Base-by-base conservation (phyloP, 768 basidiomycete species). In the Termitomyces sp. region DNA sequence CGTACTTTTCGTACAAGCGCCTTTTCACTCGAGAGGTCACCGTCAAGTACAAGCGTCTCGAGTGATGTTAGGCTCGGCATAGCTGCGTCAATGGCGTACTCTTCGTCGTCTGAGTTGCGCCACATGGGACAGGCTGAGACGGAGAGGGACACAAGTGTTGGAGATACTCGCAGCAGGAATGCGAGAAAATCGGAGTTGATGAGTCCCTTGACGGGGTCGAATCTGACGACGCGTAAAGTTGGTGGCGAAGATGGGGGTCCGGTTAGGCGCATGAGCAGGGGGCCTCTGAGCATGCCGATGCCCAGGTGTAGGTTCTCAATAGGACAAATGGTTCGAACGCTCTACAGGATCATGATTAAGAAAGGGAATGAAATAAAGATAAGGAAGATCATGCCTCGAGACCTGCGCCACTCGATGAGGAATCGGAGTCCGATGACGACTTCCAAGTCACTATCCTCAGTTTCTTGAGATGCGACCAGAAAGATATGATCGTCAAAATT, bases 51-150 rank as follows among this genome's bases (percentile, higher is more conserved):
- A 7, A 58, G 49, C 22, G 10, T n/a, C 37, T 58, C 54, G 6
- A 63, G 55, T 4, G 50, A 58, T 5, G 39, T 45, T 32, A 61
- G 47, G 18, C 22, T 24, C 3, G 59, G 51, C 50, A 63, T 61
- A 3, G 57, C 49, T 18, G 46, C 54, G 36, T 63, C 62, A 0
- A 63, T 32, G 12, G 62, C 62, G 30, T 63, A 58, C 32, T 63
- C 59, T 50, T 63, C 62, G 13, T 63, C 54, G 0, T 42, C 34
- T n/a, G 40, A 48, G 0, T 24, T 24, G 20, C 57, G 59, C n/a
- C 52, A 53, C 34, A 63, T 53, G 18, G 34, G 20, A 22, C 62
- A 61, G 16, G 52, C 59, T 16, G 43, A 30, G 26, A 60, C 30
- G 5, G 24, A 32, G 32, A 63, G 56, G 22, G 16, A 46, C 18